A percentile compares a stretch with the other conserved stretches of the same genome.
These are phyloP conservation scores for Perilla frutescens DNA, from an alignment of 257 asterid species.

Conservation along the genomic window DNA sequence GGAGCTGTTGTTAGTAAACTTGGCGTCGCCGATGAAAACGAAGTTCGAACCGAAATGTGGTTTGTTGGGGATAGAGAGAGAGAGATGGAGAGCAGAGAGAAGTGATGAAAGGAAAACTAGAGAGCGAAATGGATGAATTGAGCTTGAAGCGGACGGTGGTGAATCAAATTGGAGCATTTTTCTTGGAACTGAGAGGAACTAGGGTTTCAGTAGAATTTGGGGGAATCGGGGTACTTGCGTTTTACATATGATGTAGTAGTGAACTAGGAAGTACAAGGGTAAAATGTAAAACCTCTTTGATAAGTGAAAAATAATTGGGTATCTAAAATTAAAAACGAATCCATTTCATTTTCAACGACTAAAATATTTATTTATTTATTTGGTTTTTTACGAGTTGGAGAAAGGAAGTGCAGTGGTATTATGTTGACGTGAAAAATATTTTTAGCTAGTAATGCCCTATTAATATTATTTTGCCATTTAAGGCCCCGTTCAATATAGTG, in stretches of 20 bases:
- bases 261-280: background rate
- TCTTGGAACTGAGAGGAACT: slow-evolving; percentile 23
- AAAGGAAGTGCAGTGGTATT: too few species aligned
- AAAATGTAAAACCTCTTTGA: background rate
- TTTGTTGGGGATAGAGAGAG: slow-evolving; percentile 50
- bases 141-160: background rate
- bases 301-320: too few species aligned
- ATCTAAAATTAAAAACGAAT: too few species aligned
- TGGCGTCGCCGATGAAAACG: slow-evolving; percentile 67
- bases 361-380: too few species aligned
- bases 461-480: too few species aligned
- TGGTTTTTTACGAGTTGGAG: too few species aligned
- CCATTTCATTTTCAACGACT: too few species aligned
- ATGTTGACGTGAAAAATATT: too few species aligned
- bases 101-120: slow-evolving; percentile 41
- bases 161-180: slow-evolving; percentile 33
- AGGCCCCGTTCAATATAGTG: too few species aligned
- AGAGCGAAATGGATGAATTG: slow-evolving; percentile 25
- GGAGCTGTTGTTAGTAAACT: slow-evolving; percentile 35
- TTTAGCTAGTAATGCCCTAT: too few species aligned
- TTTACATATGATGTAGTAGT: background rate
- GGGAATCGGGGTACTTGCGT: slow-evolving; percentile 8
- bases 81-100: slow-evolving; percentile 38
- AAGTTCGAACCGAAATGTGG: slow-evolving; percentile 58
- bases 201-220: slow-evolving; percentile 42